Evolutionary conservation across 2,329 filamentous ascomycete species (phyloP).

Genomic region (Daldinia eschscholtzii): DNA sequence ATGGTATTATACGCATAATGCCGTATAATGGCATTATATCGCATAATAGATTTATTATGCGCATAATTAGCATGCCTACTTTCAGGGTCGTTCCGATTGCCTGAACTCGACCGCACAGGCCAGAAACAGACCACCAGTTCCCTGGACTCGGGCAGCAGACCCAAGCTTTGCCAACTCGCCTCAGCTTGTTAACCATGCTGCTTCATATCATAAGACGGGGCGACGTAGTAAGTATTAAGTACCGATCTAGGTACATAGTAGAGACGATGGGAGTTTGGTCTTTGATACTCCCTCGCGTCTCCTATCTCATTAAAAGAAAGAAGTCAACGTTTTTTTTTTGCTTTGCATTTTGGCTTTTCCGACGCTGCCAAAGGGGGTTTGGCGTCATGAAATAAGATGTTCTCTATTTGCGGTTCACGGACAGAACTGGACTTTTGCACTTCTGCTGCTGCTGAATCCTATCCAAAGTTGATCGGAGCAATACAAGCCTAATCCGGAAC

Average conservation of each 20-base stretch:
- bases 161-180: conserved; percentile 10
- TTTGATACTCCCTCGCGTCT: background rate
- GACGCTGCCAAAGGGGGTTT: conserved; percentile 10
- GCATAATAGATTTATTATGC: too few species aligned
- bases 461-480: conserved; percentile 25
- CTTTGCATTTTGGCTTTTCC: conserved; percentile 28
- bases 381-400: conserved; percentile 1
- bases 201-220: conserved; percentile 11
- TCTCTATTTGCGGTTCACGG: background rate
- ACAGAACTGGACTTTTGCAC: conserved; percentile 18
- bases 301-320: background rate
- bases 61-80: too few species aligned
- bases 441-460: conserved; percentile 35
- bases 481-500: conserved; percentile 24
- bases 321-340: background rate
- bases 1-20: too few species aligned
- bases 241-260: background rate
- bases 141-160: conserved; percentile 32
- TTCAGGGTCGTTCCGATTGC: conserved; percentile 28
- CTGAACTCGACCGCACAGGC: conserved; percentile 19
- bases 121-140: conserved; percentile 31
- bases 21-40: too few species aligned
- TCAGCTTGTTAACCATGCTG: conserved; percentile 5
- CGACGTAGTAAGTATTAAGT: background rate
- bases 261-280: background rate